Evolutionary conservation across 495 filamentous ascomycete species (phyloP).

Genomic region (Hypoxylon fragiforme): DNA sequence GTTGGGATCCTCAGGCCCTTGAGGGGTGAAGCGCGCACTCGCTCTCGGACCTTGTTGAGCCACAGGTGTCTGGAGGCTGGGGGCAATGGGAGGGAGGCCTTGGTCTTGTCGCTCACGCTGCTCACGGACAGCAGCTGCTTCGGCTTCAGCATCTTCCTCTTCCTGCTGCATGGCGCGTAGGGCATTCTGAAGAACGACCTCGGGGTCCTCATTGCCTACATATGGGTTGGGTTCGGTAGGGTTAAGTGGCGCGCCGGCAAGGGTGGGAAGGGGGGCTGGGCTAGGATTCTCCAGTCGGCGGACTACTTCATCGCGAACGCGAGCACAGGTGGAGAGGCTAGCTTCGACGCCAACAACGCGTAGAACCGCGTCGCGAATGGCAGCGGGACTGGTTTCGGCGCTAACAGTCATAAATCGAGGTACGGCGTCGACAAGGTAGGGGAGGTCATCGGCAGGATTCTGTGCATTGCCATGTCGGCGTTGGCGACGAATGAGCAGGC

Average conservation of each 20-base stretch:
- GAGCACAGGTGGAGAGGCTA: conserved; percentile 50
- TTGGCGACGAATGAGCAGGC: conserved; percentile 52
- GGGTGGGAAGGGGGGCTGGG: conserved; percentile 25
- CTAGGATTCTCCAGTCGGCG: conserved; percentile 45
- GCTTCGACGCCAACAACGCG: conserved; percentile 52
- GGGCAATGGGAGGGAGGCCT: conserved; percentile 43
- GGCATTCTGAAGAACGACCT: conserved; percentile 54
- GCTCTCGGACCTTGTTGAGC: conserved; percentile 16
- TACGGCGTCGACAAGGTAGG: conserved; percentile 53
- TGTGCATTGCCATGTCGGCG: conserved; percentile 47
- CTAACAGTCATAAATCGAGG: conserved; percentile 53
- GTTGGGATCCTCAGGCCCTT: conserved; percentile 36
- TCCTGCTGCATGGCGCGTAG: conserved; percentile 52
- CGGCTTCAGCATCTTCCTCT: conserved; percentile 53
- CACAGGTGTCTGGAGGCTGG: conserved; percentile 29
- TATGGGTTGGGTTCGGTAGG: conserved; percentile 29
- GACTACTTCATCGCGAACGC: conserved; percentile 54
- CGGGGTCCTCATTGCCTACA: conserved; percentile 49
- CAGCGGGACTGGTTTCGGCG: conserved; percentile 49
- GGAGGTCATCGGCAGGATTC: conserved; percentile 51
- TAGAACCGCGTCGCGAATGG: conserved; percentile 50
- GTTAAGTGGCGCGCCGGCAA: conserved; percentile 29
- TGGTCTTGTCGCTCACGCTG: conserved; percentile 50
- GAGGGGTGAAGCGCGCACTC: conserved; percentile 31
- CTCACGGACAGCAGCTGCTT: conserved; percentile 48